A percentile compares a stretch with the other conserved stretches of the same genome.
phyloP scores from a whole-genome alignment of 2,329 filamentous ascomycete species.

The Cryoendolithus antarcticus region DNA sequence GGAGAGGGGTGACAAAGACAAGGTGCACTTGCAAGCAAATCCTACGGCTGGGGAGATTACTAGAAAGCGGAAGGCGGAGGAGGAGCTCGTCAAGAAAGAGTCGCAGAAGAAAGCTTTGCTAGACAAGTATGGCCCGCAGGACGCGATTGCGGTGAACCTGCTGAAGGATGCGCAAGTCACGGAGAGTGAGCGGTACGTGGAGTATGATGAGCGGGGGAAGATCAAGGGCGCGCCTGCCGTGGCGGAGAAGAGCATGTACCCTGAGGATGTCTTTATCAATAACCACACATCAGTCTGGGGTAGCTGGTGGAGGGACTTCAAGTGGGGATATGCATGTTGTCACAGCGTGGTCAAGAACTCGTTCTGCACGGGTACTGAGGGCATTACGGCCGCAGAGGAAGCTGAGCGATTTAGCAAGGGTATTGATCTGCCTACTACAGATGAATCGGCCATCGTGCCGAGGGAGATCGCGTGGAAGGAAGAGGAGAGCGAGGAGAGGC shows the following conservation, averaged over 20 bases:
- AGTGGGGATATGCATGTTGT: slow-evolving; percentile 94
- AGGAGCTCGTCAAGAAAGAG: slow-evolving; percentile 55
- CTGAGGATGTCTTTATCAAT: slow-evolving; percentile 75
- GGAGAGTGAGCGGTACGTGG: slow-evolving; percentile 77
- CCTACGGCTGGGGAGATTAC: slow-evolving; percentile 82
- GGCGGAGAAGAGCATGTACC: slow-evolving; percentile 76
- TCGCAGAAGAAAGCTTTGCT: slow-evolving; percentile 58
- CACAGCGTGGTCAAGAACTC: slow-evolving; percentile 91
- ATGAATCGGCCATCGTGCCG: slow-evolving; percentile 22
- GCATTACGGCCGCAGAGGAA: slow-evolving; percentile 67
- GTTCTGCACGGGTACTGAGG: slow-evolving; percentile 89
- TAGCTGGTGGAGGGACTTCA: slow-evolving; percentile 92
- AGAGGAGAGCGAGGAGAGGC: slow-evolving; percentile 27
- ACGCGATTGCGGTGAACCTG: slow-evolving; percentile 42
- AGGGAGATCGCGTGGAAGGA: slow-evolving; percentile 31
- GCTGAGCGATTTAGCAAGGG: slow-evolving; percentile 49
- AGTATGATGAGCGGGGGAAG: slow-evolving; percentile 82
- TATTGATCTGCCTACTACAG: slow-evolving; percentile 26
- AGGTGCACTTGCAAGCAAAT: slow-evolving; percentile 86
- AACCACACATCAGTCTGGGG: slow-evolving; percentile 93
- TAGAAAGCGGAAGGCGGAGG: slow-evolving; percentile 66
- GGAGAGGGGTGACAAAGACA: slow-evolving; percentile 65
- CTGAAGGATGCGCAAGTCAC: slow-evolving; percentile 56
- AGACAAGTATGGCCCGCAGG: slow-evolving; percentile 70
- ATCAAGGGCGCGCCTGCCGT: slow-evolving; percentile 78